These are phyloP conservation scores for Anthracocystis panici-leucophaei DNA, from an alignment of 1,284 basidiomycete genomes.

Conservation along the genomic window DNA sequence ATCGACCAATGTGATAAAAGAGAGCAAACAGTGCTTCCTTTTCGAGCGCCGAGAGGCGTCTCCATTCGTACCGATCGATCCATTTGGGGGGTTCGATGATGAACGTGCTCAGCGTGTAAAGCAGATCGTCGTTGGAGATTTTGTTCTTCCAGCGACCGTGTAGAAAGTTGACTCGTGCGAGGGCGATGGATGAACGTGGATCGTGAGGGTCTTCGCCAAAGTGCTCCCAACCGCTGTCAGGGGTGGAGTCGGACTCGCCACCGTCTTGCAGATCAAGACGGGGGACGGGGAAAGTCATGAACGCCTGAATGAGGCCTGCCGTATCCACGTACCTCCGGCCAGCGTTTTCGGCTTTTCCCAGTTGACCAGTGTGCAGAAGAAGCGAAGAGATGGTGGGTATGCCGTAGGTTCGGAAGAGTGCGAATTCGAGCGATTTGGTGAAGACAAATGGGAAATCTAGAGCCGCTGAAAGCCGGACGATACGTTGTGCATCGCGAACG, in stretches of 20 bases:
- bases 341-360: slow-evolving; percentile 42
- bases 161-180: slow-evolving; percentile 49
- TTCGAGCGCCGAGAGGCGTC: slow-evolving; percentile 30
- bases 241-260: slow-evolving; percentile 6
- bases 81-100: slow-evolving; percentile 42
- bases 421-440: slow-evolving; percentile 42
- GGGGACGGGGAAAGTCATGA: slow-evolving; percentile 78
- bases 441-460: slow-evolving; percentile 32
- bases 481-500: slow-evolving; percentile 47
- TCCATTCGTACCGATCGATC: slow-evolving; percentile 47
- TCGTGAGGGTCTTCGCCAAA: slow-evolving; percentile 39
- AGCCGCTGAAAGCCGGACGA: slow-evolving; percentile 24
- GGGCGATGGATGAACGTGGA: slow-evolving; percentile 42
- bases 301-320: slow-evolving; percentile 54
- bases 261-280: slow-evolving; percentile 73
- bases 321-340: slow-evolving; percentile 45
- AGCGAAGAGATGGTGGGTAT: slow-evolving; percentile 50
- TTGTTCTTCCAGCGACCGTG: slow-evolving; percentile 41
- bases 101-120: slow-evolving; percentile 52
- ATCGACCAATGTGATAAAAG: slow-evolving; percentile 46
- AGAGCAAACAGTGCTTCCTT: slow-evolving; percentile 48
- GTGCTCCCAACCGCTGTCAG: slow-evolving; percentile 23
- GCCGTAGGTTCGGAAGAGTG: slow-evolving; percentile 51
- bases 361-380: slow-evolving; percentile 42
- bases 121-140: slow-evolving; percentile 53